Conservation (phyloP, 352 stramenopile species). For the Globisporangium takayamanum region DNA sequence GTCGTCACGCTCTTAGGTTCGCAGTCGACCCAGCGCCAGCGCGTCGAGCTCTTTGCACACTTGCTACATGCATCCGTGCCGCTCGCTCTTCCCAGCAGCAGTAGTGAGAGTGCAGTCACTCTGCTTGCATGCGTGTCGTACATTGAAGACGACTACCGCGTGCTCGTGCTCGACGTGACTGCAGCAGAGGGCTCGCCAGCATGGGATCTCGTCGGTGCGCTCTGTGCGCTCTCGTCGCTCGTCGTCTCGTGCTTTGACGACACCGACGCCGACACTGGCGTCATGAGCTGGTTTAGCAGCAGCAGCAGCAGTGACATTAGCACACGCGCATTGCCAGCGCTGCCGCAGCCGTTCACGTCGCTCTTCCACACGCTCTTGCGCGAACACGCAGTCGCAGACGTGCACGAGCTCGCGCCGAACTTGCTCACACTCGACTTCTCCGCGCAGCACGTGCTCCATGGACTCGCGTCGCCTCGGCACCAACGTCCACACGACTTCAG, state of each 20-base stretch:
- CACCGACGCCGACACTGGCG: neutral
- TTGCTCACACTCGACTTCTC: conserved; percentile 52
- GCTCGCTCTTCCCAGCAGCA: neutral
- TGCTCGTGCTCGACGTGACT: conserved; percentile 48
- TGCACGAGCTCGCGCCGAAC: conserved; percentile 54
- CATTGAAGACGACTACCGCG: conserved; percentile 40
- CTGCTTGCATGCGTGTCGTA: conserved; percentile 36
- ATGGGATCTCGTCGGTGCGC: conserved; percentile 23
- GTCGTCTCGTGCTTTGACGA: conserved; percentile 39
- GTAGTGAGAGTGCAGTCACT: conserved; percentile 18
- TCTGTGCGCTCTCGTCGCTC: conserved; percentile 62
- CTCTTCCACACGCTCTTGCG: conserved; percentile 37
- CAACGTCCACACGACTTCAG: neutral
- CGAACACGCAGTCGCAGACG: conserved; percentile 39
- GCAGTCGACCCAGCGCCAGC: conserved; percentile 19
- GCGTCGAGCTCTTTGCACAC: conserved; percentile 25
- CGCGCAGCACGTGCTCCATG: conserved; percentile 14
- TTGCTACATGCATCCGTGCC: conserved; percentile 22
- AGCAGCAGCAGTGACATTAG: neutral
- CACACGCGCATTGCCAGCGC: conserved; percentile 3
- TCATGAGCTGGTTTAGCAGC: neutral
- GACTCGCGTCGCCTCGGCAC: conserved; percentile 8
- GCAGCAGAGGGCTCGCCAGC: neutral
- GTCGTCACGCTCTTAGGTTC: conserved; percentile 40
- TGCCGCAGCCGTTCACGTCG: conserved; percentile 31